Conservation (phyloP, 805 yeast species). For the Nematodospora valgi region DNA sequence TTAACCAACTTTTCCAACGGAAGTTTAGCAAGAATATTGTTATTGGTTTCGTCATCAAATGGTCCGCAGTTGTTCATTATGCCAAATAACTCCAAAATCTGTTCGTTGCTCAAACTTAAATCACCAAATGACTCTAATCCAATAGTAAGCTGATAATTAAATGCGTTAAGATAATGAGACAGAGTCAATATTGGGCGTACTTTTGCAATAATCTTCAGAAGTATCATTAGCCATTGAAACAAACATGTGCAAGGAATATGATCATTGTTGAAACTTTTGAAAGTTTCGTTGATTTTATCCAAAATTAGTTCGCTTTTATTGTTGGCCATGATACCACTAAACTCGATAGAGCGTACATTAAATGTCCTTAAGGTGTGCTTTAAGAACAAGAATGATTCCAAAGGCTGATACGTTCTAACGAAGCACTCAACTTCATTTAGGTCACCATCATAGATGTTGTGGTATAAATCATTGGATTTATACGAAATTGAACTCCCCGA, state of each 20-base stretch:
- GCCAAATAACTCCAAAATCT: slow-evolving; percentile 7
- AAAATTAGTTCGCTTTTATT: neutral
- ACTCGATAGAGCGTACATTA: neutral
- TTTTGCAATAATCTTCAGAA: neutral
- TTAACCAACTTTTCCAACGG: slow-evolving; percentile 7
- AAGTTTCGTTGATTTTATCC: slow-evolving; percentile 3
- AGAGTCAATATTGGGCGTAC: neutral
- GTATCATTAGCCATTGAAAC: slow-evolving; percentile 7
- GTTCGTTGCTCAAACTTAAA: slow-evolving; percentile 1
- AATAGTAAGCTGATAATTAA: slow-evolving; percentile 14
- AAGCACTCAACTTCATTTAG: slow-evolving; percentile 4
- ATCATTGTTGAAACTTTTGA: slow-evolving; percentile 1
- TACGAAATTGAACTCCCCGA: slow-evolving; percentile 18
- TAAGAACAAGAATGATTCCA: slow-evolving; percentile 7
- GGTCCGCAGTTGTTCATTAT: slow-evolving; percentile 2
- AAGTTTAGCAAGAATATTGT: slow-evolving; percentile 4
- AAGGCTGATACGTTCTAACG: slow-evolving; percentile 1
- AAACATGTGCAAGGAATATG: neutral
- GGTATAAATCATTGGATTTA: neutral
- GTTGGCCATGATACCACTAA: slow-evolving; percentile 1
- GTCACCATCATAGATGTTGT: neutral
- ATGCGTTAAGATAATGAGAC: slow-evolving; percentile 10
- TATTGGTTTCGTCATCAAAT: neutral
- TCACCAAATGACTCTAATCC: slow-evolving; percentile 10
- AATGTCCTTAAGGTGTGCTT: neutral